Evolutionary conservation across 202 grass and related monocot genomes (phyloP), one percentile per base, ranked within the genome.

Genomic region (Setaria viridis): DNA sequence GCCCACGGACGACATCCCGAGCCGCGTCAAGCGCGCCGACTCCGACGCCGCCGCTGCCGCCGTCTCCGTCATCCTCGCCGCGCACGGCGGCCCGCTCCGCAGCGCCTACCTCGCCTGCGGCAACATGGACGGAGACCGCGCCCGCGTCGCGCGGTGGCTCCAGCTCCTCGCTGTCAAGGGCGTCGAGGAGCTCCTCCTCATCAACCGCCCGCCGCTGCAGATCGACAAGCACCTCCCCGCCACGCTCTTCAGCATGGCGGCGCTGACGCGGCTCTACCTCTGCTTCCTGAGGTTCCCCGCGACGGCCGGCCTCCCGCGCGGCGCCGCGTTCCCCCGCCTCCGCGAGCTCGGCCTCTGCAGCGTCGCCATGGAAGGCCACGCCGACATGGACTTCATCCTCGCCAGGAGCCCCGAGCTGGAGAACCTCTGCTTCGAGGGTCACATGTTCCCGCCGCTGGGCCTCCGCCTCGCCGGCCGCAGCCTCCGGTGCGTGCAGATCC

Each of bases 121-220:
- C n/a, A 14, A 55, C 16, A 17, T 55, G 16, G 53, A 71, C 57
- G 15, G 59, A 10, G 43, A 1, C 53, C 14, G 13, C 47, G 37
- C 53, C 74, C 41, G 30, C 9, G 2, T 91, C 57, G 41, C 2
- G 37, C 72, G 39, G 29, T 77, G 83, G 77, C 43, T 88, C 6
- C 62, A 57, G 9, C 62, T 50, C 63, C 77, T 91, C 20, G 80
- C 82, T 30, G 50, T 32, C 48, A 91, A 73, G 84, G 71, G 85
- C 66, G 84, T 88, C 16, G 54, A 76, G 62, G 90, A 91, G 7
- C 82, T 91, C 80, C 9, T 58, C 30, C 70, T 91, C 72, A 42
- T 80, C 43, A 88, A 88, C 53, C 71, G 82, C 43, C 57, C 77
- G 11, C 39, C 69, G 3, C 10, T 11, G 65, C 53, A 55, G 4